These are phyloP conservation scores for Oidiodendron maius DNA, from an alignment of 495 filamentous ascomycete genomes.

Conservation along the genomic window DNA sequence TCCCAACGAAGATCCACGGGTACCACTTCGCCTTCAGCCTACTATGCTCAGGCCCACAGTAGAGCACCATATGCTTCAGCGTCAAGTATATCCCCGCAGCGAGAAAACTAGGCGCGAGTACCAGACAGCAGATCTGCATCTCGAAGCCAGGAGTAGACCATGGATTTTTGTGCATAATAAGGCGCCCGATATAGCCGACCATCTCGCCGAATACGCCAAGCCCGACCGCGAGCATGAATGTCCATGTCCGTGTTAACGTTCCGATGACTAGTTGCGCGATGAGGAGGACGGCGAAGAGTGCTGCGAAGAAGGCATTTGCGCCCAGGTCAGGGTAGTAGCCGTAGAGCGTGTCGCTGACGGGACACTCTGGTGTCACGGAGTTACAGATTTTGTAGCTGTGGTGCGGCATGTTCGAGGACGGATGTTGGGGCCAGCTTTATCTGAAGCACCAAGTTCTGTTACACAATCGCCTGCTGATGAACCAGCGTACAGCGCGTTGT, in stretches of 20 bases:
- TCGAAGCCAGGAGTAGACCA: slow-evolving; percentile 27
- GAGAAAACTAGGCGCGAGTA: slow-evolving; percentile 40
- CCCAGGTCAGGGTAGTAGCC: slow-evolving; percentile 31
- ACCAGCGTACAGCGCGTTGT: too few species aligned
- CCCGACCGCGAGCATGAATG: slow-evolving; percentile 28
- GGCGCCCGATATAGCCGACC: slow-evolving; percentile 31
- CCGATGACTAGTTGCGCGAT: slow-evolving; percentile 10
- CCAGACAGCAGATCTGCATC: slow-evolving; percentile 9
- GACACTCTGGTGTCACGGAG: too few species aligned
- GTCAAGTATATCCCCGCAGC: slow-evolving; percentile 37
- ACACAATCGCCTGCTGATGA: too few species aligned
- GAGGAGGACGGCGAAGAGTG: slow-evolving; percentile 16
- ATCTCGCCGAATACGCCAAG: slow-evolving; percentile 31
- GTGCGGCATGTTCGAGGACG: too few species aligned
- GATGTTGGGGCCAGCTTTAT: too few species aligned
- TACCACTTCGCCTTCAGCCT: slow-evolving; percentile 49
- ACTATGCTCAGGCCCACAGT: slow-evolving; percentile 55
- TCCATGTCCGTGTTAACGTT: slow-evolving; percentile 16
- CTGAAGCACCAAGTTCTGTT: too few species aligned
- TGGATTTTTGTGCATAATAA: slow-evolving; percentile 33
- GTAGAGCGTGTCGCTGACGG: slow-evolving; percentile 22
- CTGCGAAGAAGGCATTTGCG: slow-evolving; percentile 29
- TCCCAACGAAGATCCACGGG: slow-evolving; percentile 46
- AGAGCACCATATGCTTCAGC: slow-evolving; percentile 53
- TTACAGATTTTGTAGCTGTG: too few species aligned